A percentile compares a stretch with the other conserved stretches of the same genome.
Conservation (phyloP, 2,329 filamentous ascomycete genomes). For the Ceratocystiopsis sp. region DNA sequence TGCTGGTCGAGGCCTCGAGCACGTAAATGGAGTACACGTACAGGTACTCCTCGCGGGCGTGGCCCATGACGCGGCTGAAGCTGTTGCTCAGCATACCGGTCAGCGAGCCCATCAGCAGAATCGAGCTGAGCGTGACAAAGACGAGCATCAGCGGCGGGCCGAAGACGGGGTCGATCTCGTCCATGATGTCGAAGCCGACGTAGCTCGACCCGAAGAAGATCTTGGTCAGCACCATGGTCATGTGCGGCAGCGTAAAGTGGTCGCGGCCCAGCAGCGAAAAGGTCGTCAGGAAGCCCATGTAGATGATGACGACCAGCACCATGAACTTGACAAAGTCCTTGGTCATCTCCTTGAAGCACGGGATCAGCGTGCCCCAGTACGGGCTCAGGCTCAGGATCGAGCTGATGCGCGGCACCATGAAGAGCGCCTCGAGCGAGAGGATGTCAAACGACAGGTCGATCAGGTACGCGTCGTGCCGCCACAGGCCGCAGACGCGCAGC, state of each 20-base stretch:
- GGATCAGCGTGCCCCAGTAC: conserved; percentile 81
- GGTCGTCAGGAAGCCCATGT: conserved; percentile 77
- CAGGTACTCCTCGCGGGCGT: conserved; percentile 58
- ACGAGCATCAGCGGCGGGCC: conserved; percentile 49
- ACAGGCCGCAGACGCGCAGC: conserved; percentile 49
- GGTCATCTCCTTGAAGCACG: conserved; percentile 84
- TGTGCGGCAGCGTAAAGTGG: conserved; percentile 43
- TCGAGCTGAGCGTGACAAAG: conserved; percentile 62
- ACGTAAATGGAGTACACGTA: conserved; percentile 57
- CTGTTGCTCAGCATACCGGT: conserved; percentile 67
- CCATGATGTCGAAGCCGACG: conserved; percentile 55
- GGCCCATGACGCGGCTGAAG: conserved; percentile 46
- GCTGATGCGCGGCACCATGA: conserved; percentile 78
- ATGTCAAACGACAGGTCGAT: conserved; percentile 75
- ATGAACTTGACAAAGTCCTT: conserved; percentile 81
- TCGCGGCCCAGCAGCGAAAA: conserved; percentile 65
- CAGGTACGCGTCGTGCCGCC: conserved; percentile 39
- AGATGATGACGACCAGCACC: conserved; percentile 59
- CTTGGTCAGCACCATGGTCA: conserved; percentile 63
- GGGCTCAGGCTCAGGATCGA: conserved; percentile 74
- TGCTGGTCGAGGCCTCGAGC: conserved; percentile 49
- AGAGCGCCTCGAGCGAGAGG: conserved; percentile 73
- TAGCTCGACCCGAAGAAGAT: conserved; percentile 68
- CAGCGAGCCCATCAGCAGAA: conserved; percentile 61
- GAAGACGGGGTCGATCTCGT: conserved; percentile 37